A percentile compares a stretch with the other conserved stretches of the same genome.
These are phyloP conservation scores for Cornus controversa DNA, from an alignment of 148 eudicot genomes.

Conservation along the genomic window DNA sequence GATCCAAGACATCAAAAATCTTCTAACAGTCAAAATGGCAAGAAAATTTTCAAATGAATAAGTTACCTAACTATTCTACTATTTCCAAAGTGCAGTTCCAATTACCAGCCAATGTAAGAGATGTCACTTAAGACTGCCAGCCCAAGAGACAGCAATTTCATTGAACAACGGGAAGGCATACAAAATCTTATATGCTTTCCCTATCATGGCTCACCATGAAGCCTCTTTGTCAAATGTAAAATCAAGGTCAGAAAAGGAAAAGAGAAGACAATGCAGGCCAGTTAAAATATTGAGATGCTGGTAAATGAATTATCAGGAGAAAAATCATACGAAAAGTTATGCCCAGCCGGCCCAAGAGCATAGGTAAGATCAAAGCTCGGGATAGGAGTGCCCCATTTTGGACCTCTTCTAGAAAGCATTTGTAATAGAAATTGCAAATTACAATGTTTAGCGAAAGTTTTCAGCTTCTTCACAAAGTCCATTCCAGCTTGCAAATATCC, in stretches of 20 bases:
- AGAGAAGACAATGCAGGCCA: neutral
- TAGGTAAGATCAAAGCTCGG: slow-evolving; percentile 57
- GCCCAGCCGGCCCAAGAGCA: slow-evolving; percentile 66
- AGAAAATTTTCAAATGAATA: neutral
- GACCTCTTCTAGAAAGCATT: slow-evolving; percentile 50
- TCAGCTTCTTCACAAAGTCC: slow-evolving; percentile 55
- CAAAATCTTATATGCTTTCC: neutral
- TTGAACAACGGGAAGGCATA: neutral
- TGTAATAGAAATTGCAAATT: slow-evolving; percentile 54
- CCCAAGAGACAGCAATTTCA: neutral
- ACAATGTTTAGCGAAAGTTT: slow-evolving; percentile 63
- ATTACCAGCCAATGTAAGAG: neutral
- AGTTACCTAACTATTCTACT: neutral
- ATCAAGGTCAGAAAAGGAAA: neutral
- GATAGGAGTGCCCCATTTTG: slow-evolving; percentile 64
- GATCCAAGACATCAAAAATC: neutral
- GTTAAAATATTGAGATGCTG: neutral
- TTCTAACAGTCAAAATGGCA: neutral
- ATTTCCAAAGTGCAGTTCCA: neutral
- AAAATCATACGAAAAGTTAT: slow-evolving; percentile 49
- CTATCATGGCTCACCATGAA: slow-evolving; percentile 1
- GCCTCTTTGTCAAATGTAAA: neutral
- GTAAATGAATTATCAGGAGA: slow-evolving; percentile 1
- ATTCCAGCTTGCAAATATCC: slow-evolving; percentile 59
- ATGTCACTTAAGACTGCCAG: too few relatives aligned